A percentile compares a stretch with the other conserved stretches of the same genome.
These are phyloP conservation scores for Aspergillus conjunctus DNA, from an alignment of 495 filamentous ascomycete species.

Conservation along the genomic window DNA sequence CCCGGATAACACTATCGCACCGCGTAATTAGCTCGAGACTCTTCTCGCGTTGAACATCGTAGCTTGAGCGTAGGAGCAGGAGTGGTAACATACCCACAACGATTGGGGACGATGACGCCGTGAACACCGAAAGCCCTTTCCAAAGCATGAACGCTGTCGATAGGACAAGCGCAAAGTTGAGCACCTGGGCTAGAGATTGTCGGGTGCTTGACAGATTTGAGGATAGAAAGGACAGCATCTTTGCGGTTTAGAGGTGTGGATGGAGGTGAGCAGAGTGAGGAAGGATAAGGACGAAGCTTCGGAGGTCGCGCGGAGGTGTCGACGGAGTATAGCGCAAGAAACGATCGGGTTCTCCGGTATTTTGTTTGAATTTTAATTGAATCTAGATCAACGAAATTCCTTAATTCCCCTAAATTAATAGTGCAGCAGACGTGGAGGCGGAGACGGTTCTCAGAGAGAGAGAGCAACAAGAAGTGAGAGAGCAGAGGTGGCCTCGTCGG, in stretches of 20 bases:
- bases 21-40: not conserved
- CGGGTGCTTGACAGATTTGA: conserved; percentile 69
- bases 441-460: not conserved
- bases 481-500: conserved; percentile 32
- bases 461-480: not conserved
- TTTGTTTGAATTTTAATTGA: not conserved
- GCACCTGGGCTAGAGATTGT: conserved; percentile 81
- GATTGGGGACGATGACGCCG: conserved; percentile 88
- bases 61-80: not conserved
- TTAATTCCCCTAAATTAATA: not conserved
- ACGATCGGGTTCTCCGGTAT: not conserved
- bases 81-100: conserved; percentile 58
- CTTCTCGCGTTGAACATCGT: not conserved
- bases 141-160: conserved; percentile 98
- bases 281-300: conserved; percentile 17
- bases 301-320: conserved; percentile 32
- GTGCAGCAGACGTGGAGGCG: not conserved
- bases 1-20: conserved; percentile 70
- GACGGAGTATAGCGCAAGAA: not conserved
- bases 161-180: conserved; percentile 94
- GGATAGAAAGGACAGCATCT: conserved; percentile 73
- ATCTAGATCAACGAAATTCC: not conserved
- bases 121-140: conserved; percentile 88
- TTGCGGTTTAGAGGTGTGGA: conserved; percentile 26
- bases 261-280: not conserved